Conservation (phyloP, 2,329 filamentous ascomycete species). For the Lasiodiplodia theobromae region DNA sequence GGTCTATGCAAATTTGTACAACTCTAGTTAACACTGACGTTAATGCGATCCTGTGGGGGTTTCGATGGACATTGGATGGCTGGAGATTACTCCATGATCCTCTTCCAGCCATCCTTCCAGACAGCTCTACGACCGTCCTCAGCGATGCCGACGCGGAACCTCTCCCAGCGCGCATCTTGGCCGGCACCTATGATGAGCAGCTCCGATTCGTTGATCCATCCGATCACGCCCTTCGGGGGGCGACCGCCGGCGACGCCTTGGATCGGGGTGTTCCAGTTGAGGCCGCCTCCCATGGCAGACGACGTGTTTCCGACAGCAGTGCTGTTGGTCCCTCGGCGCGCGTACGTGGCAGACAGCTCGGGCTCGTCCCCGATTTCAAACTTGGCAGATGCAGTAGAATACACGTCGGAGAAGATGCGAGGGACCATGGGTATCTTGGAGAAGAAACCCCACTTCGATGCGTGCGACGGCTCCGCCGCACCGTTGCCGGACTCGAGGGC, state of each 20-base stretch:
- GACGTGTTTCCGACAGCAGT: conserved; percentile 36
- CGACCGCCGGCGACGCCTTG: conserved; percentile 62
- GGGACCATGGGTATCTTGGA: conserved; percentile 85
- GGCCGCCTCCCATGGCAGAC: conserved; percentile 35
- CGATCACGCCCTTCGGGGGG: conserved; percentile 82
- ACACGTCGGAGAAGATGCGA: conserved; percentile 85
- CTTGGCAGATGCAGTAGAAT: conserved; percentile 80
- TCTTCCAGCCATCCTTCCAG: conserved; percentile 80
- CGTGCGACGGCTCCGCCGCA: conserved; percentile 49
- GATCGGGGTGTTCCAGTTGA: conserved; percentile 54
- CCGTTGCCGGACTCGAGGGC: conserved; percentile 27
- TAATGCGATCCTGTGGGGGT: background rate
- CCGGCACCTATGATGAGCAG: conserved; percentile 82
- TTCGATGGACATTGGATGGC: background rate
- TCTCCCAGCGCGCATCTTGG: conserved; percentile 84
- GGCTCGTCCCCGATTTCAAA: conserved; percentile 86
- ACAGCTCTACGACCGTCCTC: conserved; percentile 72
- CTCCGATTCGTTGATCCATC: conserved; percentile 79
- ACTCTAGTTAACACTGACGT: background rate
- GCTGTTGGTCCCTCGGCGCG: conserved; percentile 36
- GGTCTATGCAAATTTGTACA: conserved; percentile 12
- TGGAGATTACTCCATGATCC: conserved; percentile 38
- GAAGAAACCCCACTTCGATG: conserved; percentile 83
- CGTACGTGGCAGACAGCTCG: conserved; percentile 39
- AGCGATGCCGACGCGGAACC: conserved; percentile 74